These are phyloP conservation scores for Moelleriella libera DNA, from an alignment of 2,329 filamentous ascomycete species.

Conservation along the genomic window DNA sequence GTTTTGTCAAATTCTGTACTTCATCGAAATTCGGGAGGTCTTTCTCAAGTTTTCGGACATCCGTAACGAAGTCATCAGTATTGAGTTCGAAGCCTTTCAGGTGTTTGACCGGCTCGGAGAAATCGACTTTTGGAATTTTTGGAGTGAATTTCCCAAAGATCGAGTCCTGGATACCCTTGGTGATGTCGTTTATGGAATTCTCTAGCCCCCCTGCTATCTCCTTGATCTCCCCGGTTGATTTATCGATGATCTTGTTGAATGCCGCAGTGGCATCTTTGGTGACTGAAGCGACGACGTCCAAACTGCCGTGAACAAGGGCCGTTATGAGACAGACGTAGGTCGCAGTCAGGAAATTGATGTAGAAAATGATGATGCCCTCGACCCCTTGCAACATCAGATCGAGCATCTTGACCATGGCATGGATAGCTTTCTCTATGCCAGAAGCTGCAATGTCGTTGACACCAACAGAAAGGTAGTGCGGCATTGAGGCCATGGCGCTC, in stretches of 20 bases:
- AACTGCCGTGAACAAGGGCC: conserved; percentile 63
- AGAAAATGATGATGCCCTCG: conserved; percentile 77
- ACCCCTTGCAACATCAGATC: conserved; percentile 69
- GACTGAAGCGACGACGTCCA: conserved; percentile 48
- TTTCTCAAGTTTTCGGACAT: conserved; percentile 58
- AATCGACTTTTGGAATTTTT: conserved; percentile 40
- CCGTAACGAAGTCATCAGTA: conserved; percentile 51
- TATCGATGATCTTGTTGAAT: conserved; percentile 34
- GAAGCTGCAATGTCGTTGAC: conserved; percentile 75
- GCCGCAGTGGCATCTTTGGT: conserved; percentile 37
- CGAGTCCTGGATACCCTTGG: conserved; percentile 22
- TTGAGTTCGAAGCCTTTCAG: conserved; percentile 57
- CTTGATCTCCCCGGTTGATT: conserved; percentile 46
- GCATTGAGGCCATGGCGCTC: conserved; percentile 95
- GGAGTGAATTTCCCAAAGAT: conserved; percentile 36
- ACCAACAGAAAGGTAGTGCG: conserved; percentile 79
- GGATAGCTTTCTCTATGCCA: conserved; percentile 67
- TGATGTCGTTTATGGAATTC: conserved; percentile 35
- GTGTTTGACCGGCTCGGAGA: conserved; percentile 48
- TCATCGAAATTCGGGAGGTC: conserved; percentile 73
- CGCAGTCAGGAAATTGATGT: conserved; percentile 80
- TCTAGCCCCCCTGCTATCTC: conserved; percentile 34
- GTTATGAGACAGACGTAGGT: conserved; percentile 87
- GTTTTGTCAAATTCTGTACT: conserved; percentile 69
- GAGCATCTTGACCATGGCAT: conserved; percentile 66